Conservation (phyloP, 306 rosid species). For the Cajanus cajan region DNA sequence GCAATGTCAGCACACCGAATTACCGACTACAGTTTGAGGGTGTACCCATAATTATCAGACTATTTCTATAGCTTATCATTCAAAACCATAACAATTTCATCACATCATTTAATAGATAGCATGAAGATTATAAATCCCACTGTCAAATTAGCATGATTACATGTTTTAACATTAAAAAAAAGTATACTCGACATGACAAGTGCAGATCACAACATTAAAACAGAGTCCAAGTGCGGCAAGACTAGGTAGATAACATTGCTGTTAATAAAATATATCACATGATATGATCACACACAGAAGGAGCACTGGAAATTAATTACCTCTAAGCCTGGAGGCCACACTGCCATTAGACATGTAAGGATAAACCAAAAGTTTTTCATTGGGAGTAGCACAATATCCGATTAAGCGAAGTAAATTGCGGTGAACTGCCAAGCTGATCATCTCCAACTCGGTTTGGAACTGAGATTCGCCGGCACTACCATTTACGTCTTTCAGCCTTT, state of each 20-base stretch:
- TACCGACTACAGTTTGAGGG: neutral
- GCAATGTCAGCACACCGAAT: neutral
- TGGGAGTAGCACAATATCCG: slow-evolving; percentile 84
- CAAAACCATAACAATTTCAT: neutral
- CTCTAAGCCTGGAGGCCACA: slow-evolving; percentile 92
- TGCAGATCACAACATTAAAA: neutral
- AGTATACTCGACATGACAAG: neutral
- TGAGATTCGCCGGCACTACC: slow-evolving; percentile 92
- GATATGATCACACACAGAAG: neutral
- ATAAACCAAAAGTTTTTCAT: slow-evolving; percentile 86
- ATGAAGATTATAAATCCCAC: neutral
- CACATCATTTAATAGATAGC: neutral
- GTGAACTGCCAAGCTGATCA: slow-evolving; percentile 97
- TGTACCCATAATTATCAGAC: neutral
- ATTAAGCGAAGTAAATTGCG: slow-evolving; percentile 80
- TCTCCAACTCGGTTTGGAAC: slow-evolving; percentile 90
- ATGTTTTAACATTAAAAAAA: neutral
- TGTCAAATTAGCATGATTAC: neutral
- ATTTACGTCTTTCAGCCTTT: slow-evolving; percentile 84
- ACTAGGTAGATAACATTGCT: neutral
- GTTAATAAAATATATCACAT: neutral
- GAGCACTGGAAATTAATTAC: slow-evolving; percentile 37
- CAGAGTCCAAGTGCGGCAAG: neutral
- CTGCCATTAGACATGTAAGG: slow-evolving; percentile 98
- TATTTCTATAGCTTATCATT: neutral